phyloP scores from a whole-genome alignment of 1,139 yeast genomes.

The Candida glucosophila region DNA sequence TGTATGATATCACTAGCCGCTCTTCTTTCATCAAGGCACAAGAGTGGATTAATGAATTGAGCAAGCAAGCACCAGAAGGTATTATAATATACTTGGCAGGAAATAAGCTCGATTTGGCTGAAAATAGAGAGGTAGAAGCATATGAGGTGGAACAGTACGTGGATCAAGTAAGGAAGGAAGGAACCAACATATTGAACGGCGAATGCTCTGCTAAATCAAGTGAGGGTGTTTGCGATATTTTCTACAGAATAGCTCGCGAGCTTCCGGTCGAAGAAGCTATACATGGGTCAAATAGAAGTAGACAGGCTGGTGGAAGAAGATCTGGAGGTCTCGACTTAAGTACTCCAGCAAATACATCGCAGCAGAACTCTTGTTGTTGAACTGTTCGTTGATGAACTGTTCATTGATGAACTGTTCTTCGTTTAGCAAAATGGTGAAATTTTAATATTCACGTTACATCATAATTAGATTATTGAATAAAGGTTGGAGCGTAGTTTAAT shows the following conservation, averaged over 20 bases:
- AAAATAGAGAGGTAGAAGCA: constrained; percentile 38
- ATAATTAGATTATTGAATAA: no score
- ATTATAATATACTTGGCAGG: constrained; percentile 85
- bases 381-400: no score
- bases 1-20: constrained; percentile 25
- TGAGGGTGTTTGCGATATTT: constrained; percentile 37
- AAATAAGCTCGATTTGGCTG: constrained; percentile 69
- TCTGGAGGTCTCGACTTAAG: constrained; percentile 31
- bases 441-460: no score
- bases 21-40: constrained; percentile 83
- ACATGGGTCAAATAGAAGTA: constrained; percentile 17
- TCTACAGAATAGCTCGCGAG: constrained; percentile 32
- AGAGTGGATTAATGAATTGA: constrained; percentile 92
- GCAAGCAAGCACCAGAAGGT: constrained; percentile 80
- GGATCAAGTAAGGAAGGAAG: constrained; percentile 19
- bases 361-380: constrained; percentile 1
- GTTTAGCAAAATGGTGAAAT: no score
- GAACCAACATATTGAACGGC: constrained; percentile 19
- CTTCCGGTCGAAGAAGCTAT: constrained; percentile 37
- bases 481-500: no score
- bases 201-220: constrained; percentile 44
- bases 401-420: no score
- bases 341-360: constrained; percentile 10
- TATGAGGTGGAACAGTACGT: constrained; percentile 29
- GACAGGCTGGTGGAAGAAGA: constrained; percentile 17